Conservation (phyloP, 2,329 filamentous ascomycete genomes). For the Penicillium italicum region DNA sequence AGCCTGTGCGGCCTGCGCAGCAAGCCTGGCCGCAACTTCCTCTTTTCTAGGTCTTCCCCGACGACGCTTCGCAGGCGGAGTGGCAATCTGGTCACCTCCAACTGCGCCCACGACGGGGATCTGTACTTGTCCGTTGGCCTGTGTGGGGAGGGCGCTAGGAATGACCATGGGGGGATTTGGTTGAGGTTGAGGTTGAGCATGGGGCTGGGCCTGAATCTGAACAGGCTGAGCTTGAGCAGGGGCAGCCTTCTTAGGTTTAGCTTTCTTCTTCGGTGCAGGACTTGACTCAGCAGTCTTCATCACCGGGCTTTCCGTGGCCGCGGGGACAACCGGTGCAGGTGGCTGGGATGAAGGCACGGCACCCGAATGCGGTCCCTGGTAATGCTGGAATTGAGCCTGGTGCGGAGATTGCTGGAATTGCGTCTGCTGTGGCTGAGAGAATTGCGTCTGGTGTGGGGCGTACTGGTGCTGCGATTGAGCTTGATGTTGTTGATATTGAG, state of each 20-base stretch:
- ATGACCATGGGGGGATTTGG: not conserved
- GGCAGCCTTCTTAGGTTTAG: constrained; percentile 13
- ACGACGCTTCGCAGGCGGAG: constrained; percentile 17
- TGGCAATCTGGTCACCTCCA: constrained; percentile 5
- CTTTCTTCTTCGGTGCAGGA: constrained; percentile 22
- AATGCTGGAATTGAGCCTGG: constrained; percentile 23
- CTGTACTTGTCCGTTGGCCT: constrained; percentile 18
- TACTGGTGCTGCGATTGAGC: constrained; percentile 17
- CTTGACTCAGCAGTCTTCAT: constrained; percentile 15
- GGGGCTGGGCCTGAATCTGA: constrained; percentile 2
- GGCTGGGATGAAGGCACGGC: constrained; percentile 6
- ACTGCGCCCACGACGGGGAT: not conserved
- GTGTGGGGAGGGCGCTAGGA: constrained; percentile 5
- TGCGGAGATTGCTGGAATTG: constrained; percentile 5
- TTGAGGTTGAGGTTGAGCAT: not conserved
- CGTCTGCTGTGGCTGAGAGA: constrained; percentile 14
- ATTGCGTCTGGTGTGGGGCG: constrained; percentile 19
- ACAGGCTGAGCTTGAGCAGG: not conserved
- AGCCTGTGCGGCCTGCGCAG: constrained; percentile 18
- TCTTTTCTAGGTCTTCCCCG: constrained; percentile 27
- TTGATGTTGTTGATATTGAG: constrained; percentile 22
- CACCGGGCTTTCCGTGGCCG: not conserved
- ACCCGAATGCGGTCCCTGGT: constrained; percentile 16
- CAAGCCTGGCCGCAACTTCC: constrained; percentile 23
- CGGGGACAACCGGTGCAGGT: constrained; percentile 3